Evolutionary conservation across 495 filamentous ascomycete genomes (phyloP).

Genomic region (Corynascus novoguineensis): DNA sequence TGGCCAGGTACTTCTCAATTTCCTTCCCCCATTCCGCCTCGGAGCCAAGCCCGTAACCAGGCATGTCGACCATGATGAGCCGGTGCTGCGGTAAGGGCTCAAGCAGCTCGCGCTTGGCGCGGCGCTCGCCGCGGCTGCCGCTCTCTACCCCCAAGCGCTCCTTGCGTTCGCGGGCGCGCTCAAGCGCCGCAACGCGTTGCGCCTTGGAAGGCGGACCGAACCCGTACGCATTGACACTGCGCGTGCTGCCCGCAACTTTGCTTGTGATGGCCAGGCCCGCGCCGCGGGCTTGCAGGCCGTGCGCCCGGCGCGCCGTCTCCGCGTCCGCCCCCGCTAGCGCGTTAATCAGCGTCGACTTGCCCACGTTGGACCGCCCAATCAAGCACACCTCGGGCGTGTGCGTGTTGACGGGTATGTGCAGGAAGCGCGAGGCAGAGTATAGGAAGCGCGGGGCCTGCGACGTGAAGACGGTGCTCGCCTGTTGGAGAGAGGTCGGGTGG

Average conservation of each 20-base stretch:
- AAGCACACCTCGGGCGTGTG: constrained; percentile 55
- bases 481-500: constrained; percentile 12
- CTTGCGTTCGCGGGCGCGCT: constrained; percentile 8
- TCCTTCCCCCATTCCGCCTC: constrained; percentile 74
- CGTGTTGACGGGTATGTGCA: constrained; percentile 52
- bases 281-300: constrained; percentile 21
- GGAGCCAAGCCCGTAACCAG: constrained; percentile 82
- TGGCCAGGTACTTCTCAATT: constrained; percentile 75
- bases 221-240: constrained; percentile 77
- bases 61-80: constrained; percentile 79
- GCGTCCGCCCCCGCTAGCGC: constrained; percentile 56
- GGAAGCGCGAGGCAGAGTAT: constrained; percentile 67
- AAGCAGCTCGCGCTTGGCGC: constrained; percentile 37
- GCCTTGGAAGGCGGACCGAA: constrained; percentile 49
- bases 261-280: constrained; percentile 55
- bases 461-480: constrained; percentile 59
- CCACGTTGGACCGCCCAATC: constrained; percentile 80
- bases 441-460: constrained; percentile 57
- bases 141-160: background rate
- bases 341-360: constrained; percentile 86
- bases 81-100: constrained; percentile 50
- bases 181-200: constrained; percentile 11
- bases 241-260: constrained; percentile 69
- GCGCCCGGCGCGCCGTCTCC: constrained; percentile 17
- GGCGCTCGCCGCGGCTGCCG: background rate